A percentile compares a stretch with the other conserved stretches of the same genome.
Evolutionary conservation across 1,284 basidiomycete genomes (phyloP).

Genomic region (Ceratobasidium papillatum): DNA sequence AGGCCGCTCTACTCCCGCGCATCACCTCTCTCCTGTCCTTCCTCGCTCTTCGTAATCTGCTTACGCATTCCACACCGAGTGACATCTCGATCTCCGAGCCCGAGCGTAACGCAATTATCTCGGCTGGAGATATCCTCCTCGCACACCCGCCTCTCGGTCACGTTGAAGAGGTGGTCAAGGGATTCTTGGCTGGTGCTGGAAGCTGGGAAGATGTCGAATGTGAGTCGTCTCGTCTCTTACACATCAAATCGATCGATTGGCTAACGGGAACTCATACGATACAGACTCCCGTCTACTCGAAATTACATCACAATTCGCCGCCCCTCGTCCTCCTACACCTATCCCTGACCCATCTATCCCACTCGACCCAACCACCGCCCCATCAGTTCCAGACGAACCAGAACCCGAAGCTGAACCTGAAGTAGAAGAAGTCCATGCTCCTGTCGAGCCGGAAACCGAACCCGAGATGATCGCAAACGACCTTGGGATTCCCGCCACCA

Average conservation of each 20-base stretch:
- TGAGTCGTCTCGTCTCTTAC: conserved; percentile 21
- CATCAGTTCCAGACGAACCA: neutral
- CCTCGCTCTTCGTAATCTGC: conserved; percentile 68
- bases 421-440: neutral
- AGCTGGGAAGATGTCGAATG: conserved; percentile 42
- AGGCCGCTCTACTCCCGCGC: conserved; percentile 56
- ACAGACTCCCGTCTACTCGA: conserved; percentile 37
- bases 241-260: too few species aligned
- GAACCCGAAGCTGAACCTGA: conserved; percentile 1
- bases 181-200: conserved; percentile 59
- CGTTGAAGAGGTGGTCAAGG: conserved; percentile 62
- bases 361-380: neutral
- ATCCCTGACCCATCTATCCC: conserved; percentile 20
- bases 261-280: neutral
- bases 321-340: conserved; percentile 31
- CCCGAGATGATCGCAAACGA: neutral
- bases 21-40: conserved; percentile 67
- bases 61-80: conserved; percentile 54
- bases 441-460: neutral
- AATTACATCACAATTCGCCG: conserved; percentile 38
- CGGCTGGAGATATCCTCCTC: conserved; percentile 62
- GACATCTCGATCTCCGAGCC: conserved; percentile 56
- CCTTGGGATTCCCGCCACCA: neutral
- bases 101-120: conserved; percentile 65
- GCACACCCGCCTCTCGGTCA: conserved; percentile 50